phyloP scores from a whole-genome alignment of 805 yeast genomes.

The Kodamaea lidongshanica region DNA sequence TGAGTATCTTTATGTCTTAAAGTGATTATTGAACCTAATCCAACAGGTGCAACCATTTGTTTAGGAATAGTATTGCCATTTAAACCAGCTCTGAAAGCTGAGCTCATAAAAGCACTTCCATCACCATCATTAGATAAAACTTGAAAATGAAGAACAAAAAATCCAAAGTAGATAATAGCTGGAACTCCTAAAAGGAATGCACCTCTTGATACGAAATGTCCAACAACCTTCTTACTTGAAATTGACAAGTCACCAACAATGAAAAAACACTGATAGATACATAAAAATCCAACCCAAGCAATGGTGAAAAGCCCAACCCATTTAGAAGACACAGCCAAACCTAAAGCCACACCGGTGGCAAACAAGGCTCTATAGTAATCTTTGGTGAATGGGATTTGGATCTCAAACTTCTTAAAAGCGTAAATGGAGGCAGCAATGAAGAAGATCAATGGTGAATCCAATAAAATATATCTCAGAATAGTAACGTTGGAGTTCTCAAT shows the following conservation, averaged over 20 bases:
- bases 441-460: constrained; percentile 71
- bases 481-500: constrained; percentile 67
- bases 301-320: constrained; percentile 84
- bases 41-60: constrained; percentile 58
- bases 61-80: constrained; percentile 55
- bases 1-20: constrained; percentile 63
- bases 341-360: constrained; percentile 64
- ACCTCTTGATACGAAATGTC: constrained; percentile 49
- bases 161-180: constrained; percentile 44
- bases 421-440: constrained; percentile 70
- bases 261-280: constrained; percentile 63
- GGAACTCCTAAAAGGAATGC: constrained; percentile 54
- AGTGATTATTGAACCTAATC: constrained; percentile 62
- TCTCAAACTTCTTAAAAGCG: constrained; percentile 60
- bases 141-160: constrained; percentile 60
- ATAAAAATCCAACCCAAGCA: constrained; percentile 66
- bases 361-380: constrained; percentile 55
- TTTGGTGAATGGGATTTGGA: constrained; percentile 53
- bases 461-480: constrained; percentile 65
- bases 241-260: constrained; percentile 63
- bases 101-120: constrained; percentile 65
- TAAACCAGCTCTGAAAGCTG: constrained; percentile 64
- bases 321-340: constrained; percentile 67
- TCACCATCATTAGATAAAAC: constrained; percentile 58
- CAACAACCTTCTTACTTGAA: constrained; percentile 35